Evolutionary conservation across 1,284 basidiomycete genomes (phyloP).

Genomic region (Tilletia setariae): DNA sequence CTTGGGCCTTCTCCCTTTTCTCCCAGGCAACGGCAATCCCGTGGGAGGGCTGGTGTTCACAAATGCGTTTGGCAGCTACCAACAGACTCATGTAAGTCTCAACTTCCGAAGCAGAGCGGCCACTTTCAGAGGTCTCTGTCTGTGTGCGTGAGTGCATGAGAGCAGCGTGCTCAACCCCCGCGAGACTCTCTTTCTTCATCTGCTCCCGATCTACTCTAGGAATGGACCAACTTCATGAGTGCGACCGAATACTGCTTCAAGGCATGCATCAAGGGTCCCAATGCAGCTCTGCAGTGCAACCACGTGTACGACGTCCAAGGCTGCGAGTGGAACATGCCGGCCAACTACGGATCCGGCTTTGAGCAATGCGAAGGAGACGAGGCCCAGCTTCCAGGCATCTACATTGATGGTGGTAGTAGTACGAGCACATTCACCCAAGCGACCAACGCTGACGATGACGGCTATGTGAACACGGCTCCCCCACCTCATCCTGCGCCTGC

Average conservation of each 20-base stretch:
- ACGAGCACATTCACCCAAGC: too few relatives aligned
- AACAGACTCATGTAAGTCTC: slow-evolving; percentile 28
- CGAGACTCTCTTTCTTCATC: too few relatives aligned
- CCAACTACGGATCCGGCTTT: slow-evolving; percentile 41
- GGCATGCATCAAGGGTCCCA: slow-evolving; percentile 26
- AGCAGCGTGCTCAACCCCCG: background rate
- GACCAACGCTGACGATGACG: slow-evolving; percentile 42
- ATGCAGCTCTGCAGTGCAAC: slow-evolving; percentile 42
- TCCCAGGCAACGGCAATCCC: slow-evolving; percentile 59
- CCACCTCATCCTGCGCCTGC: background rate
- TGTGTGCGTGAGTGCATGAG: too few relatives aligned
- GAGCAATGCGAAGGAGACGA: slow-evolving; percentile 45
- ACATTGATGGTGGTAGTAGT: slow-evolving; percentile 23
- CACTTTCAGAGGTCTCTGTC: too few relatives aligned
- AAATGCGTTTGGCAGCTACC: slow-evolving; percentile 59
- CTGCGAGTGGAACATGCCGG: slow-evolving; percentile 40
- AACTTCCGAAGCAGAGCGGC: too few relatives aligned
- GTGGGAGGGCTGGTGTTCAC: slow-evolving; percentile 61
- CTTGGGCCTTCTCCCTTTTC: too few relatives aligned
- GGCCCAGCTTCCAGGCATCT: slow-evolving; percentile 47
- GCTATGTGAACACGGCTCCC: background rate
- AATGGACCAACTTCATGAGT: slow-evolving; percentile 33
- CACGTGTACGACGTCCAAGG: slow-evolving; percentile 52
- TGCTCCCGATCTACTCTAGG: too few relatives aligned
- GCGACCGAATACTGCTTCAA: slow-evolving; percentile 23